A percentile compares a stretch with the other conserved stretches of the same genome.
These are phyloP conservation scores for Anthracocystis setariae DNA, from an alignment of 1,284 basidiomycete species.

Conservation along the genomic window DNA sequence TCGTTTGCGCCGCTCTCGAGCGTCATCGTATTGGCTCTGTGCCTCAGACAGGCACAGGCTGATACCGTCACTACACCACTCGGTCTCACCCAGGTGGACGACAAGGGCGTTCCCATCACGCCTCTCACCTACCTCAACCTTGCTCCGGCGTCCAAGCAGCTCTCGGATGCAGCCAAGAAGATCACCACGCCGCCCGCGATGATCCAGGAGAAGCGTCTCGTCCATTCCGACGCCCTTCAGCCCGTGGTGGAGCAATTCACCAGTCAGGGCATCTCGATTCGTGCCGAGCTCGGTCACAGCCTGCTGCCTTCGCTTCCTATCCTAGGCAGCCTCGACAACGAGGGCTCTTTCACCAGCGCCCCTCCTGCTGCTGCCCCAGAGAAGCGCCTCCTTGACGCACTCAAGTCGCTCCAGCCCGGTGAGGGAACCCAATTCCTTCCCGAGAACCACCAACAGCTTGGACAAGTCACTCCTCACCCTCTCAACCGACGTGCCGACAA, in stretches of 20 bases:
- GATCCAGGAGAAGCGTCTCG: constrained; percentile 24
- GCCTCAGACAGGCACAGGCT: constrained; percentile 37
- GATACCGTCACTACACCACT: constrained; percentile 33
- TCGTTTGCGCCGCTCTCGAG: constrained; percentile 34
- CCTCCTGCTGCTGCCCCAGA: constrained; percentile 9
- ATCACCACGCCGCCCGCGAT: constrained; percentile 37
- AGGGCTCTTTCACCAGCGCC: constrained; percentile 37
- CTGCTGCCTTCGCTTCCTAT: constrained; percentile 28
- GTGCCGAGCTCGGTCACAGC: constrained; percentile 21
- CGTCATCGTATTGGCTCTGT: constrained; percentile 34
- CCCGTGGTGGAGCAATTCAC: constrained; percentile 27
- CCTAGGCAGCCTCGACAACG: constrained; percentile 38
- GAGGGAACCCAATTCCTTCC: constrained; percentile 18
- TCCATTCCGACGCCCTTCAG: constrained; percentile 6
- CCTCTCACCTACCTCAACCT: constrained; percentile 46
- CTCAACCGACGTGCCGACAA: constrained; percentile 27
- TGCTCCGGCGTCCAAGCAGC: constrained; percentile 29
- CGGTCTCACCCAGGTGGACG: constrained; percentile 39
- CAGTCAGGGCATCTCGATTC: constrained; percentile 25
- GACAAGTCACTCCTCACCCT: constrained; percentile 28
- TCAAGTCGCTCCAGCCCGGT: constrained; percentile 17
- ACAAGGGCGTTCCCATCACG: constrained; percentile 34
- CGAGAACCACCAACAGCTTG: constrained; percentile 30
- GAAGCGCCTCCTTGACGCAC: constrained; percentile 24
- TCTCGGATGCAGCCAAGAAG: constrained; percentile 34